These are phyloP conservation scores for Sclerotiophoma versabilis DNA, from an alignment of 2,329 filamentous ascomycete genomes.

Conservation along the genomic window DNA sequence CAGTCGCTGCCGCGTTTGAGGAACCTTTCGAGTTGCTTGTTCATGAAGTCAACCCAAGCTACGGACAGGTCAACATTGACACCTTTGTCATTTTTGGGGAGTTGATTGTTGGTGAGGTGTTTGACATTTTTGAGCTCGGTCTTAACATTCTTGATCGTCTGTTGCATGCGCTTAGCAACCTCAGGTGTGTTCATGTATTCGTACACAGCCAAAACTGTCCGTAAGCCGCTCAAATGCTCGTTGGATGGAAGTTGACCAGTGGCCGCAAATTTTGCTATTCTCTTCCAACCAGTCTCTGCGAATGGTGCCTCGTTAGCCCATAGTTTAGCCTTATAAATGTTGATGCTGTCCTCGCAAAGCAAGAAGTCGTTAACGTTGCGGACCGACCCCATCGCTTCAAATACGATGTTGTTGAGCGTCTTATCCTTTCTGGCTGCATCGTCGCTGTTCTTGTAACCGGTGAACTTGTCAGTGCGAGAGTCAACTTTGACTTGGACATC, in stretches of 20 bases:
- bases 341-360: conserved; percentile 6
- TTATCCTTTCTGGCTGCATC: background rate
- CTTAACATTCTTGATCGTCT: conserved; percentile 1
- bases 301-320: background rate
- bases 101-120: background rate
- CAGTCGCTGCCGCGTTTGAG: background rate
- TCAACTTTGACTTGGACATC: conserved; percentile 5
- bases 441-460: conserved; percentile 2
- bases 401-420: conserved; percentile 7
- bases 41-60: conserved; percentile 4
- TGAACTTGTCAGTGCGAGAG: conserved; percentile 3
- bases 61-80: background rate
- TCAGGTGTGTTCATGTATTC: conserved; percentile 4
- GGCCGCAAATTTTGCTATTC: background rate
- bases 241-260: conserved; percentile 1
- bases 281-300: background rate
- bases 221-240: background rate
- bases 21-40: conserved; percentile 3
- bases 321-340: conserved; percentile 2
- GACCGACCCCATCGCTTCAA: conserved; percentile 7
- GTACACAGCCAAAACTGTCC: conserved; percentile 3
- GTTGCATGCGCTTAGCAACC: background rate
- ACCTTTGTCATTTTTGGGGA: background rate
- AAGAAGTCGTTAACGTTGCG: conserved; percentile 1
- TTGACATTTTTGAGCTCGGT: conserved; percentile 1